Conservation (phyloP, 495 filamentous ascomycete genomes). For the Penicillium daleae region DNA sequence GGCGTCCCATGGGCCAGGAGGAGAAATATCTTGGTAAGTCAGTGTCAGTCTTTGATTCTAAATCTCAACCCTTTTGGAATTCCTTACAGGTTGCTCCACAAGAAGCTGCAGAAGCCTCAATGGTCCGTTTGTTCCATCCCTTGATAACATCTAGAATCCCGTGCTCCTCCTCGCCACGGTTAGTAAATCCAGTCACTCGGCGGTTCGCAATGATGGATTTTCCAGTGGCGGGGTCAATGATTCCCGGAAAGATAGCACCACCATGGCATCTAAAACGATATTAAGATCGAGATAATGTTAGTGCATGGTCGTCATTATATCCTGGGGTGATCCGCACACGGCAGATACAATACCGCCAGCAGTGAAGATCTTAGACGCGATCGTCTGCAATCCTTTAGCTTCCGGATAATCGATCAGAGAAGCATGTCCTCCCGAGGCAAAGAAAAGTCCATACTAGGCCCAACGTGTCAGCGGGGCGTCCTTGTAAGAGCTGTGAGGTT, state of each 20-base stretch:
- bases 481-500: not conserved
- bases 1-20: not conserved
- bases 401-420: slow-evolving; percentile 52
- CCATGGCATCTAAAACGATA: not conserved
- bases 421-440: slow-evolving; percentile 53
- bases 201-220: not conserved
- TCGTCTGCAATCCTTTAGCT: slow-evolving; percentile 42
- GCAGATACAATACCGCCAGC: not conserved
- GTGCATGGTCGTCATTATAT: not conserved
- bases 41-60: not conserved
- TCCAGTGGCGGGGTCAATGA: not conserved
- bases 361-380: not conserved
- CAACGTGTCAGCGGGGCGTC: not conserved
- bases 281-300: not conserved
- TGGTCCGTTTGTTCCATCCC: not conserved
- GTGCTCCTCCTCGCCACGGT: not conserved
- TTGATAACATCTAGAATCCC: not conserved
- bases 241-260: not conserved
- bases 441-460: slow-evolving; percentile 46
- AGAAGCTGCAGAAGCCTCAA: not conserved
- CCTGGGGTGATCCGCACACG: not conserved
- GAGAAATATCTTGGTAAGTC: not conserved
- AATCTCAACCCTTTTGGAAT: not conserved
- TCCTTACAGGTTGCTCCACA: not conserved
- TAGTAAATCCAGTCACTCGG: not conserved